Percentiles rank a stretch among this genome's conserved stretches.
Evolutionary conservation across 2,329 filamentous ascomycete genomes (phyloP).

Genomic region (Bimuria novae-zelandiae): DNA sequence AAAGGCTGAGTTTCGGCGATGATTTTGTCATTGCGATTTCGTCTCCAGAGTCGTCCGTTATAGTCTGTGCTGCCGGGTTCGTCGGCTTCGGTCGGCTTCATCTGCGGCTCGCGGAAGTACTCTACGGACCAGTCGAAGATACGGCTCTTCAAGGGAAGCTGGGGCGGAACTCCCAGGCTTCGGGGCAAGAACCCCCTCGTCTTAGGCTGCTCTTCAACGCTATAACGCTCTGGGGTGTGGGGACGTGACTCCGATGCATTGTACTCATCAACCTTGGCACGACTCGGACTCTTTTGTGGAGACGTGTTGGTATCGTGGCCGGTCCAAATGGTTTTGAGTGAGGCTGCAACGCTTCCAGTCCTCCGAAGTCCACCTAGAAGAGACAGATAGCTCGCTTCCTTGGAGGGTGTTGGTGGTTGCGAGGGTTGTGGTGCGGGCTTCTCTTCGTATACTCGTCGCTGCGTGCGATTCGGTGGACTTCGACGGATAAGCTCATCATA

Average conservation of each 20-base stretch:
- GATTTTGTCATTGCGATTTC: slow-evolving; percentile 90
- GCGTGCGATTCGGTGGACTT: slow-evolving; percentile 53
- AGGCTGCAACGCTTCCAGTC: slow-evolving; percentile 68
- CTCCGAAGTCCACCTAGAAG: slow-evolving; percentile 63
- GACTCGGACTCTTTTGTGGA: slow-evolving; percentile 36
- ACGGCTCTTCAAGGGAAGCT: slow-evolving; percentile 76
- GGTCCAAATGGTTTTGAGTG: slow-evolving; percentile 64
- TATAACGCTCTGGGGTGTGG: slow-evolving; percentile 66
- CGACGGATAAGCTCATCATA: slow-evolving; percentile 70
- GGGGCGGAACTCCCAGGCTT: slow-evolving; percentile 61
- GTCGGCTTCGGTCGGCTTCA: slow-evolving; percentile 94
- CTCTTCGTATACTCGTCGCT: slow-evolving; percentile 37
- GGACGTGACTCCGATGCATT: slow-evolving; percentile 72
- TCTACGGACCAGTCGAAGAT: slow-evolving; percentile 96
- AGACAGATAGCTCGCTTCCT: slow-evolving; percentile 61
- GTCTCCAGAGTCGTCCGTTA: slow-evolving; percentile 90
- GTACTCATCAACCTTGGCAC: slow-evolving; percentile 61
- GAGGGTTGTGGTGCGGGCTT: slow-evolving; percentile 51
- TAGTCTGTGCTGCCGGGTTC: slow-evolving; percentile 96
- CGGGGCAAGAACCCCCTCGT: slow-evolving; percentile 74
- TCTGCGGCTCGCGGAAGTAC: slow-evolving; percentile 97
- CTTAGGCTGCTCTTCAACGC: slow-evolving; percentile 76
- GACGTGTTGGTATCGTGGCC: slow-evolving; percentile 37
- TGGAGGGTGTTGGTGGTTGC: slow-evolving; percentile 54
- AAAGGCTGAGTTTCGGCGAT: slow-evolving; percentile 91